Evolutionary conservation across 768 basidiomycete genomes (phyloP).

Genomic region (Boletus pseudopeckii): DNA sequence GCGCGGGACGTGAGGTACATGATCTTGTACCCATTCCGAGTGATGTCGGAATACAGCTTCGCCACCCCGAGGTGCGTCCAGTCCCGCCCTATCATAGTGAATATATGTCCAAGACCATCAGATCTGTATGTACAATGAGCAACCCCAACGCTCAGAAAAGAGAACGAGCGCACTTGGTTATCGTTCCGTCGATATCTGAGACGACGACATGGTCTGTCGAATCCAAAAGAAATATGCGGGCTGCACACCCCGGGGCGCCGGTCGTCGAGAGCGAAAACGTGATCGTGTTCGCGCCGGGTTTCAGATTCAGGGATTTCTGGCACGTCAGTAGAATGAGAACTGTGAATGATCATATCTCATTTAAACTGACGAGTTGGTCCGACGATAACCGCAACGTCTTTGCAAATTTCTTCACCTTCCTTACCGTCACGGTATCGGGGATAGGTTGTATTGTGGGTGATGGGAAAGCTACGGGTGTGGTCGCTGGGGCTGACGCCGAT

Average conservation of each 20-base stretch:
- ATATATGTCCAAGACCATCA: conserved; percentile 93
- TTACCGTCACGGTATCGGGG: conserved; percentile 2
- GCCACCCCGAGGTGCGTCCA: conserved; percentile 98
- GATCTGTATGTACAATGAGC: conserved; percentile 50
- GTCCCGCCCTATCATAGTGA: conserved; percentile 96
- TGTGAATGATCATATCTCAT: neutral
- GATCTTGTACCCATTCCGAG: conserved; percentile 94
- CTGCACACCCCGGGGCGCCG: conserved; percentile 79
- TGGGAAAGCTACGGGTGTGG: conserved; percentile 35
- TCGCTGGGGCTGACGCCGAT: conserved; percentile 46
- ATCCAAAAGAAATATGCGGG: conserved; percentile 95
- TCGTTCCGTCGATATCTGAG: conserved; percentile 98
- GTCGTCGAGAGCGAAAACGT: conserved; percentile 90
- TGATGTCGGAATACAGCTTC: conserved; percentile 94
- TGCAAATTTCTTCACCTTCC: conserved; percentile 59
- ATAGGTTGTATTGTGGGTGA: conserved; percentile 31
- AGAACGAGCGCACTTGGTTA: conserved; percentile 77
- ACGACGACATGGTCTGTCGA: conserved; percentile 86
- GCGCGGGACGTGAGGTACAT: conserved; percentile 97
- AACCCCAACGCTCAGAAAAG: neutral
- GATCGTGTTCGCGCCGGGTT: conserved; percentile 84
- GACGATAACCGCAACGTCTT: conserved; percentile 93
- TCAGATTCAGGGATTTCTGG: conserved; percentile 82
- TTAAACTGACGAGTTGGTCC: conserved; percentile 75
- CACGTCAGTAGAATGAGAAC: neutral